A percentile compares a stretch with the other conserved stretches of the same genome.
Evolutionary conservation across 257 asterid genomes (phyloP).

Genomic region (Avicennia marina): DNA sequence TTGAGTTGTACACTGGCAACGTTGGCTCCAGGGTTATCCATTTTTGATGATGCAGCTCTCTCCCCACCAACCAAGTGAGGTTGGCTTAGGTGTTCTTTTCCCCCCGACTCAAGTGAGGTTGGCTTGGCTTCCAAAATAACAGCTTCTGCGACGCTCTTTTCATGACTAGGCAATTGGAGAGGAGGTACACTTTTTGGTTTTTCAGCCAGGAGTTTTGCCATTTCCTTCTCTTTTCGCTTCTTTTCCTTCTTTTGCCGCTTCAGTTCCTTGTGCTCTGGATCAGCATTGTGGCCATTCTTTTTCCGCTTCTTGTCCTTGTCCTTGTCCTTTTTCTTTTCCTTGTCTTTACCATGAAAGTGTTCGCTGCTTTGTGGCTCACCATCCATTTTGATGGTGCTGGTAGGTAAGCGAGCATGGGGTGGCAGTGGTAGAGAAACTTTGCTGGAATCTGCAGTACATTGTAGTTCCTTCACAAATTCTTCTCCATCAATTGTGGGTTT

Average conservation of each 20-base stretch:
- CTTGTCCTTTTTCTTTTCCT: conserved; percentile 32
- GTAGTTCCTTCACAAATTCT: conserved; percentile 71
- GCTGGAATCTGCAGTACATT: conserved; percentile 96
- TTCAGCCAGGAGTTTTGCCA: conserved; percentile 54
- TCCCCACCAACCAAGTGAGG: conserved; percentile 12
- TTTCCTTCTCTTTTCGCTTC: conserved; percentile 83
- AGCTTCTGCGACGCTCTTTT: conserved; percentile 11
- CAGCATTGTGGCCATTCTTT: conserved; percentile 34
- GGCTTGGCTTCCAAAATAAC: conserved; percentile 17
- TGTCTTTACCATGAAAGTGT: conserved; percentile 19
- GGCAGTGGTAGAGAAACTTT: conserved; percentile 39
- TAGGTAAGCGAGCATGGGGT: conserved; percentile 22
- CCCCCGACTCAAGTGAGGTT: conserved; percentile 13
- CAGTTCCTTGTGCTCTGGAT: conserved; percentile 53
- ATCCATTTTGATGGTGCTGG: conserved; percentile 24
- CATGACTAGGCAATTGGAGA: conserved; percentile 24
- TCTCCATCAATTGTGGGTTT: conserved; percentile 59
- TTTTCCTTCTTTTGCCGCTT: conserved; percentile 78
- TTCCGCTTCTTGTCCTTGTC: conserved; percentile 56
- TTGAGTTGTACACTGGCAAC: conserved; percentile 18
- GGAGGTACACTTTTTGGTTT: conserved; percentile 29
- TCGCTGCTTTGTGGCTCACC: conserved; percentile 33
- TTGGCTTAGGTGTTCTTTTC: conserved; percentile 16
- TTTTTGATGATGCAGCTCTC: conserved; percentile 22
- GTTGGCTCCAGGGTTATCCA: conserved; percentile 19